Evolutionary conservation across 2,329 filamentous ascomycete genomes (phyloP), one percentile per base, ranked within the genome.

Genomic region (Beauveria scarabaeidicola): DNA sequence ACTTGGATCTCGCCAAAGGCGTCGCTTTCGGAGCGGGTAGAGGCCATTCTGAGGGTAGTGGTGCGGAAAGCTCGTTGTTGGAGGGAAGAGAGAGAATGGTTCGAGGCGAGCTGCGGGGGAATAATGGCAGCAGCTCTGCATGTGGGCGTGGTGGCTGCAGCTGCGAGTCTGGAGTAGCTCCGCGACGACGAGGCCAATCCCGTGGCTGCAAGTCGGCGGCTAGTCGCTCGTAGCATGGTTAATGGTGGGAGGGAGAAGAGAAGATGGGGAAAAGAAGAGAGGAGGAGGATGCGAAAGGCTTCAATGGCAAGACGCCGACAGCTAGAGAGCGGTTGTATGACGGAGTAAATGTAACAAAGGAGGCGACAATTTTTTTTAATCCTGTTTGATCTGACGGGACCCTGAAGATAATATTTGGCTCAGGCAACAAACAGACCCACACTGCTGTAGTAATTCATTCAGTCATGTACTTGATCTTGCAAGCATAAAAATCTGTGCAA

Each of bases 1-100:
- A 97, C 92, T 80, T 96, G 86, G 74, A 99, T 85, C 80, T 96
- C 91, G 77, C 94, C 94, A 81, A 97, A 97, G 76, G 94, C 94
- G 81, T 99, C 94, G 77, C 85, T 94, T 79, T 99, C 94, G 70
- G 88, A 90, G 77, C 94, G 86, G 65, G 86, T 88, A 65, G 78
- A 73, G 58, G 77, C 70, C 79, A 81, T 81, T 70, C 72, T 81
- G 65, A 60, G 59, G 41, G 61, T 38, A 10, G 63, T 65, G 43
- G 32, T 62, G 63, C 64, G 64, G 36, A 68, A 52, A n/a, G 29
- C 44, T 46, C 57, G 57, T 25, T 59, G 57, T 52, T 59, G 57
- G n/a, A 46, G 36, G 41, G 48, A 52, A 11, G 57, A 47, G 17
- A 59, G 40, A 38, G 13, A 41, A 29, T 52, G 48, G 41, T 29